Conservation (phyloP, 306 rosid genomes). For the Potentilla sterilis region DNA sequence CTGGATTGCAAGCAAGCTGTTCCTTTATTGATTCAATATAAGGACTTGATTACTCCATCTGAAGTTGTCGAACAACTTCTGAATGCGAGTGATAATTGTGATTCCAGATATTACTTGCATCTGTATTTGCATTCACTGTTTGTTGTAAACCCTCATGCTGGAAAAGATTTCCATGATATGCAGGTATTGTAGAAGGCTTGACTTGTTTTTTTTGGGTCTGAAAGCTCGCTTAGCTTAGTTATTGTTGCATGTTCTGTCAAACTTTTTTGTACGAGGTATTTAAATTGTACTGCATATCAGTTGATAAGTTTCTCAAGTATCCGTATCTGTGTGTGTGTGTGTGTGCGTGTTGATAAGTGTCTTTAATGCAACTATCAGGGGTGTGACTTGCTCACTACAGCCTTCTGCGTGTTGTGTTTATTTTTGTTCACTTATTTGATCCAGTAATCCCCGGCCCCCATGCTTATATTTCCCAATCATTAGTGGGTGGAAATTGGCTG, state of each 20-base stretch:
- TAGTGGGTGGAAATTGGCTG: background rate
- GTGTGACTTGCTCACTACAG: background rate
- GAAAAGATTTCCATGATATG: constrained; percentile 91
- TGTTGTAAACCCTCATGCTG: constrained; percentile 86
- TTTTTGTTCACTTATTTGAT: background rate
- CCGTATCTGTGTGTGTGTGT: background rate
- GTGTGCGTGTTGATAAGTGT: too few relatives aligned
- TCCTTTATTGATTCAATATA: constrained; percentile 68
- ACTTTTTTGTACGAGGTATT: background rate
- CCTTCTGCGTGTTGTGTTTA: background rate
- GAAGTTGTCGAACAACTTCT: constrained; percentile 83
- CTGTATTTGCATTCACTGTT: constrained; percentile 86
- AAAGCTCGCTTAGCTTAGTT: background rate
- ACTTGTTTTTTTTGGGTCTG: background rate
- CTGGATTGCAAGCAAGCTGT: constrained; percentile 93
- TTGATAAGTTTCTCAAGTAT: background rate
- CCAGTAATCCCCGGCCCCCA: background rate
- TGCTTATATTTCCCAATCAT: background rate
- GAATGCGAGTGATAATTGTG: constrained; percentile 48
- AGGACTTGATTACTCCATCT: constrained; percentile 60
- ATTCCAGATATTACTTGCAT: constrained; percentile 70
- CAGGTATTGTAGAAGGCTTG: constrained; percentile 55
- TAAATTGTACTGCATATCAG: background rate
- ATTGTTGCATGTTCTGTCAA: background rate
- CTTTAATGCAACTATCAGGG: background rate